A percentile compares a stretch with the other conserved stretches of the same genome.
phyloP scores from a whole-genome alignment of 805 yeast species.

The Ogataea dorogensis region DNA sequence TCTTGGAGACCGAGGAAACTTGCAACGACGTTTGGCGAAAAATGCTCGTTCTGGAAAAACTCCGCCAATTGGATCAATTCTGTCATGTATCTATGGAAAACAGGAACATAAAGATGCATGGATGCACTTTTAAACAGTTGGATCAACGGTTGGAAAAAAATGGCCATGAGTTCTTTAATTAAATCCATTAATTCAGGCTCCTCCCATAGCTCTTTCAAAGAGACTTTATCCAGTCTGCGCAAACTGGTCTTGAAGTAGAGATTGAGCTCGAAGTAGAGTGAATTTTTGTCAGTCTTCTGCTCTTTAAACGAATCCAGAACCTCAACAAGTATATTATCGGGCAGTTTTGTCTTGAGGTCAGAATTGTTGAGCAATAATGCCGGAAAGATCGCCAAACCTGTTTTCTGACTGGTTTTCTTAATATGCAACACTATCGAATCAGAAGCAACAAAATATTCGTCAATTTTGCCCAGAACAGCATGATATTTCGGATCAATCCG shows the following conservation, averaged over 20 bases:
- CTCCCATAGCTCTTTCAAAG: constrained; percentile 75
- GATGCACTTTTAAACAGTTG: constrained; percentile 64
- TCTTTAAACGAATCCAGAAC: constrained; percentile 23
- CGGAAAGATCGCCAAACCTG: constrained; percentile 26
- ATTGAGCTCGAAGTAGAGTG: constrained; percentile 50
- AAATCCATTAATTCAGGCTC: constrained; percentile 80
- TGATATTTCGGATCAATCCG: constrained; percentile 9
- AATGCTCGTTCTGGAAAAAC: constrained; percentile 44
- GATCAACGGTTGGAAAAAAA: constrained; percentile 74
- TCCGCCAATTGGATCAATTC: constrained; percentile 64
- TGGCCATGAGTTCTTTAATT: constrained; percentile 66
- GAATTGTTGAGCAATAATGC: constrained; percentile 29
- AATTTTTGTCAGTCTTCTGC: constrained; percentile 29
- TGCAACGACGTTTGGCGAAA: constrained; percentile 60
- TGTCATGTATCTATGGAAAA: constrained; percentile 61
- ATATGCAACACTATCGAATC: constrained; percentile 30
- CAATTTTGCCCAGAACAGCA: constrained; percentile 26
- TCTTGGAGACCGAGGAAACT: constrained; percentile 63
- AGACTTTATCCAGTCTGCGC: constrained; percentile 71
- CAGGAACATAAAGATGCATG: constrained; percentile 61
- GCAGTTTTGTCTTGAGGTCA: constrained; percentile 13
- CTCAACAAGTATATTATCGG: constrained; percentile 14
- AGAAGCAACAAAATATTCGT: constrained; percentile 28
- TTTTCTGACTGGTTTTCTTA: constrained; percentile 31
- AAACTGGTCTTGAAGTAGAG: constrained; percentile 62